phyloP scores from a whole-genome alignment of 129 eudicot species.

The Centella asiatica region DNA sequence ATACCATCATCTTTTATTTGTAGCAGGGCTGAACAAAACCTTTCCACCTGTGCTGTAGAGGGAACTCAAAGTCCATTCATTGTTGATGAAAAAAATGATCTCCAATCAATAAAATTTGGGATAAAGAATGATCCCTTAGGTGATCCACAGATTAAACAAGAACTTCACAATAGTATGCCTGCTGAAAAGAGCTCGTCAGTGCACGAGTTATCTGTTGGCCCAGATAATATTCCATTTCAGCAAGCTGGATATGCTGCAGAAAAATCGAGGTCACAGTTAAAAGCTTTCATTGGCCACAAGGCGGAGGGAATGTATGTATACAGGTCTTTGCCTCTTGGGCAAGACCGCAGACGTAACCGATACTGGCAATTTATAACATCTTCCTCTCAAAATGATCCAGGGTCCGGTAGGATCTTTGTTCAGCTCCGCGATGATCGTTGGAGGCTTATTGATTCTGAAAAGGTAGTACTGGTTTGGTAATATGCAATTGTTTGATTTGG shows the following conservation, averaged over 20 bases:
- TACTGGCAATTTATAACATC: slow-evolving; percentile 84
- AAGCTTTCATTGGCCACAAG: slow-evolving; percentile 60
- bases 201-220: slow-evolving; percentile 28
- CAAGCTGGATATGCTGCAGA: slow-evolving; percentile 67
- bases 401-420: slow-evolving; percentile 72
- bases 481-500: not conserved
- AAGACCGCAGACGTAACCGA: slow-evolving; percentile 83
- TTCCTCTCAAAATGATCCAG: slow-evolving; percentile 66
- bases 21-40: slow-evolving; percentile 27
- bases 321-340: slow-evolving; percentile 90
- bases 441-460: slow-evolving; percentile 73
- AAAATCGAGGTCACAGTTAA: slow-evolving; percentile 58
- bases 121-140: slow-evolving; percentile 30
- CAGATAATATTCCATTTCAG: slow-evolving; percentile 37
- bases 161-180: slow-evolving; percentile 7
- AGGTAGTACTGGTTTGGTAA: slow-evolving; percentile 31
- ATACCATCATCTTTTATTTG: slow-evolving; percentile 24
- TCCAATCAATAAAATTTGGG: slow-evolving; percentile 16
- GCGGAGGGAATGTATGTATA: slow-evolving; percentile 75
- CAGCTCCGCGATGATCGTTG: slow-evolving; percentile 60
- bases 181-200: slow-evolving; percentile 23
- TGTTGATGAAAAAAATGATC: slow-evolving; percentile 34
- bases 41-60: slow-evolving; percentile 6
- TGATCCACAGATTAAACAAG: slow-evolving; percentile 27
- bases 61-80: slow-evolving; percentile 20